Evolutionary conservation across 73 alveolate species (phyloP).

Genomic region (Stentor roeselii): DNA sequence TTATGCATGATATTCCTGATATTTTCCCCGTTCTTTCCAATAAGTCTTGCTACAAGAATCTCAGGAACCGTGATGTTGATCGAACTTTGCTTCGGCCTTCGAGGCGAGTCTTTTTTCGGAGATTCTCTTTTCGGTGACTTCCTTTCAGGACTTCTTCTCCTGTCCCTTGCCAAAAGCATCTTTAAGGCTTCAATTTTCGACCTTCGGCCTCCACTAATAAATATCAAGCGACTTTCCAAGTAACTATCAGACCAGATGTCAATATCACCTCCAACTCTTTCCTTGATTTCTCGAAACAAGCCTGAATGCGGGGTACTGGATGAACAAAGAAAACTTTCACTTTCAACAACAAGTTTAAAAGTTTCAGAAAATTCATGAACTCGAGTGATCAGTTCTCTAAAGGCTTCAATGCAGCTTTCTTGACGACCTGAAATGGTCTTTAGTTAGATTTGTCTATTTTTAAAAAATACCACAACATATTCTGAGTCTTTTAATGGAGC

Average conservation of each 20-base stretch:
- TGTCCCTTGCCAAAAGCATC: not conserved
- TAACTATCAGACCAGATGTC: not conserved
- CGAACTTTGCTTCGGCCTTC: not conserved
- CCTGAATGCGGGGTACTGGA: not conserved
- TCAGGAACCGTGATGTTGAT: constrained; percentile 25
- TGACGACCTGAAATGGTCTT: not conserved
- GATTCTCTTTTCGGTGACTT: constrained; percentile 2
- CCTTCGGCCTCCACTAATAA: not conserved
- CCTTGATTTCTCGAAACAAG: not conserved
- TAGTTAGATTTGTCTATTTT: not conserved
- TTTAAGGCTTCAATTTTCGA: not conserved
- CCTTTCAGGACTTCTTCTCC: constrained; percentile 3
- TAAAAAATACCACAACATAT: not conserved
- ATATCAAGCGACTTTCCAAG: not conserved
- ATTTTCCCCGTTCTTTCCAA: constrained; percentile 25
- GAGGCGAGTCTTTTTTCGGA: constrained; percentile 1
- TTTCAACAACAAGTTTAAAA: not conserved
- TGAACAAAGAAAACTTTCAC: not conserved
- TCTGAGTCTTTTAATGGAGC: not conserved
- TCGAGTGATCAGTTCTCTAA: not conserved
- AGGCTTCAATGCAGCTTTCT: not conserved
- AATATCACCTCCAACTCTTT: not conserved
- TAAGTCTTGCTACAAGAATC: constrained; percentile 14
- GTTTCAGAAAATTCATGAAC: not conserved
- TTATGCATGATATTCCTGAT: constrained; percentile 18